Evolutionary conservation across 768 basidiomycete genomes (phyloP), one percentile per base, ranked within the genome.

Genomic region (Nidularia pulvinata): DNA sequence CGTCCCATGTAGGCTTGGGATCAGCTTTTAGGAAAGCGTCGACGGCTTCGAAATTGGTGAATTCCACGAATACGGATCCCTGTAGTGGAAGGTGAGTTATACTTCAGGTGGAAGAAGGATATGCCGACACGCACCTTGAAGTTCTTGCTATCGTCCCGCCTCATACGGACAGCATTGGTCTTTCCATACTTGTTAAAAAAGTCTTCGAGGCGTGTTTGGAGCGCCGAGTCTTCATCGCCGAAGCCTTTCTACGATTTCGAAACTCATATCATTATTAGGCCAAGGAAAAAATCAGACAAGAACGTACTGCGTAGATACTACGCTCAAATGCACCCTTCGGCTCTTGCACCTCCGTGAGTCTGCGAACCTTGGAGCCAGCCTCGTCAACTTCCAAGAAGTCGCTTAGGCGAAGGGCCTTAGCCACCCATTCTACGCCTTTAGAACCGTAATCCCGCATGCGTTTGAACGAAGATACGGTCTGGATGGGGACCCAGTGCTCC

Each of bases 11-110:
- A 0, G 93, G 93, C 67, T 93, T 91, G 0, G 89, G 87, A 42
- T 93, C 89, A 0, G 86, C 85, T 11, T 79, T 85, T 49, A 98
- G 73, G 76, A 98, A 96, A 11, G 77, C 78, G 19, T 88, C 81
- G 33, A 86, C 86, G 4, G 83, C 76, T 46, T 79, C 75, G 64
- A 84, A 80, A 58, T 92, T 84, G 22, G 83, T 75, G 64, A 91
- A 98, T 71, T 98, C 96, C 37, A 83, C 84, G 59, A 98, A 98
- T n/a, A 95, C 90, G 7, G 95, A 97, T 49, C 88, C 84, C 93
- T 95, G 57, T 6, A 2, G 39, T 49, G 2, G 19, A 30, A 30
- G 25, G 25, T 30, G 2, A 30, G 25, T 30, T 30, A 30, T 30
- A 30, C 25, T 30, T 30, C 25, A 30, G 0, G 25, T 30, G 25